Percentiles rank a stretch among this genome's conserved stretches.
phyloP scores from a whole-genome alignment of 2,329 filamentous ascomycete species.

The Monosporascus sp. region DNA sequence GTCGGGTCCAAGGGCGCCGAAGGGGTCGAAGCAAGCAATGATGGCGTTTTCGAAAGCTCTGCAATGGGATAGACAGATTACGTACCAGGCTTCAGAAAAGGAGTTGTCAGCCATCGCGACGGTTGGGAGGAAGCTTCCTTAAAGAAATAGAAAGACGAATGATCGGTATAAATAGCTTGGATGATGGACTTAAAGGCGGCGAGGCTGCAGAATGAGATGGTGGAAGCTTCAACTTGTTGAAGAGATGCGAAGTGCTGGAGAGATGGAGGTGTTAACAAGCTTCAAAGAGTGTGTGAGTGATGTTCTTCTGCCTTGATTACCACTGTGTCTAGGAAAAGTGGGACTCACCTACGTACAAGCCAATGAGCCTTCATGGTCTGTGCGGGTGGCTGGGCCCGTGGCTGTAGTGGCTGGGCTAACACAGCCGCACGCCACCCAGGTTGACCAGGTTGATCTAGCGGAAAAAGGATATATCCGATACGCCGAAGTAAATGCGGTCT shows the following conservation, averaged over 20 bases:
- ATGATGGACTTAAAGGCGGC: slow-evolving; percentile 6
- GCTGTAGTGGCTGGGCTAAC: too few relatives aligned
- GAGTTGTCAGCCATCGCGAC: slow-evolving; percentile 23
- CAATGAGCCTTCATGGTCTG: too few relatives aligned
- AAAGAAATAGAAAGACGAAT: slow-evolving; percentile 6
- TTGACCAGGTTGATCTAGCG: too few relatives aligned
- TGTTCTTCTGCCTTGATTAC: not conserved
- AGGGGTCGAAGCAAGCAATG: slow-evolving; percentile 3
- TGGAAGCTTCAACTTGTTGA: slow-evolving; percentile 12
- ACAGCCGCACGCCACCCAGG: too few relatives aligned
- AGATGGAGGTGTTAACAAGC: not conserved
- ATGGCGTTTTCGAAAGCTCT: slow-evolving; percentile 5
- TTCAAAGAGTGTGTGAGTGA: not conserved
- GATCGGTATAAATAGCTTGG: slow-evolving; percentile 1
- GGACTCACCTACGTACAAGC: too few relatives aligned
- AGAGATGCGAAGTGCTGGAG: not conserved
- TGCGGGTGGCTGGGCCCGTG: too few relatives aligned
- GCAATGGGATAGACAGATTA: slow-evolving; percentile 19
- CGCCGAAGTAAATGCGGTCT: too few relatives aligned
- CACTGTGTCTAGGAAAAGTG: not conserved
- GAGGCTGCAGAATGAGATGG: slow-evolving; percentile 6
- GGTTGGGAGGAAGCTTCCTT: slow-evolving; percentile 7
- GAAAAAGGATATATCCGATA: too few relatives aligned
- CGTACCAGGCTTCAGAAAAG: slow-evolving; percentile 29
- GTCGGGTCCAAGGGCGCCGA: not conserved